Percentiles rank a stretch among this genome's conserved stretches.
phyloP scores from a whole-genome alignment of 2,329 filamentous ascomycete genomes.

The Talaromyces rugulosus region DNA sequence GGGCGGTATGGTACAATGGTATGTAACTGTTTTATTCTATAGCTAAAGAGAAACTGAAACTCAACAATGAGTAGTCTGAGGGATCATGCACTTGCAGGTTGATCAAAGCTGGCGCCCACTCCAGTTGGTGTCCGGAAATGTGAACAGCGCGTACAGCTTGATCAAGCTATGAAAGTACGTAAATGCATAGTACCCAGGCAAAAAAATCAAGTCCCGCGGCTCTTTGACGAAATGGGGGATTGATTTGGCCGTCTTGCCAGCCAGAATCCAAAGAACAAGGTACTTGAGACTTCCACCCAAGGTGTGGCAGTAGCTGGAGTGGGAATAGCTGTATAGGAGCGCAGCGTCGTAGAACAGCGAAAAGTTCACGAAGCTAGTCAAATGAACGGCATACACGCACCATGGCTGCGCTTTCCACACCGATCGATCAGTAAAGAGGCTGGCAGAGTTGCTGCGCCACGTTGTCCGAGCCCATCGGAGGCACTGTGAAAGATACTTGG shows the following conservation, averaged over 20 bases:
- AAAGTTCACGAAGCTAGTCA: constrained; percentile 53
- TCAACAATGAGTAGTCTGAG: too few relatives aligned
- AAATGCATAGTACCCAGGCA: constrained; percentile 52
- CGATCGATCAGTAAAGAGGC: constrained; percentile 38
- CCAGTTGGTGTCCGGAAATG: constrained; percentile 47
- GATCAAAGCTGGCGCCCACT: constrained; percentile 33
- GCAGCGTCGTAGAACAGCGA: constrained; percentile 50
- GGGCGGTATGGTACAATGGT: too few relatives aligned
- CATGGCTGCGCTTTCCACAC: constrained; percentile 47
- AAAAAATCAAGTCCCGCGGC: constrained; percentile 49
- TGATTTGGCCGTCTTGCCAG: constrained; percentile 57
- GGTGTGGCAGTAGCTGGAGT: constrained; percentile 16
- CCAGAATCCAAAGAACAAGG: constrained; percentile 47
- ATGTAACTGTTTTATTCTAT: too few relatives aligned
- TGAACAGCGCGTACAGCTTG: constrained; percentile 54
- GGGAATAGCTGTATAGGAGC: constrained; percentile 33
- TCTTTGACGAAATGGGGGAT: constrained; percentile 49
- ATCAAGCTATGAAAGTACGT: constrained; percentile 56
- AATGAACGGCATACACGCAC: constrained; percentile 54
- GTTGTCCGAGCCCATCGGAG: constrained; percentile 57
- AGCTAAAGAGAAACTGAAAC: too few relatives aligned
- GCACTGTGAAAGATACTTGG: constrained; percentile 52
- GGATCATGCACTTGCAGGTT: too few relatives aligned
- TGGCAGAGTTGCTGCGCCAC: constrained; percentile 53
- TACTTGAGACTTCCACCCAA: neutral